These are phyloP conservation scores for Alternaria atra DNA, from an alignment of 2,329 filamentous ascomycete genomes.

Conservation along the genomic window DNA sequence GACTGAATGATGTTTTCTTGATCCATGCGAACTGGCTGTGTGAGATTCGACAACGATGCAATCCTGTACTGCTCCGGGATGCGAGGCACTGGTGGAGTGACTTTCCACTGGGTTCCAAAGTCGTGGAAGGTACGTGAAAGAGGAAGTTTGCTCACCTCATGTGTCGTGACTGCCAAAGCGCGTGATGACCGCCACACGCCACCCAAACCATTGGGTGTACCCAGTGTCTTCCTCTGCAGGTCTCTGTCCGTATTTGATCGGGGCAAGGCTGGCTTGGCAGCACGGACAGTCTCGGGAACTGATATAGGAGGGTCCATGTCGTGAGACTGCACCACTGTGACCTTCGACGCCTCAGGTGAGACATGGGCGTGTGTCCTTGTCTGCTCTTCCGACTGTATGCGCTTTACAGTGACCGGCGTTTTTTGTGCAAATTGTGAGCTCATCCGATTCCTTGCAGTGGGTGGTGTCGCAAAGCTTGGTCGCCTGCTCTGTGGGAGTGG, in stretches of 20 bases:
- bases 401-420: slow-evolving; percentile 33
- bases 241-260: slow-evolving; percentile 27
- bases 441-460: slow-evolving; percentile 25
- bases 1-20: not conserved
- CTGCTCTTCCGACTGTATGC: slow-evolving; percentile 18
- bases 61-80: slow-evolving; percentile 35
- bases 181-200: slow-evolving; percentile 34
- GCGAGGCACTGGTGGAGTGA: slow-evolving; percentile 34
- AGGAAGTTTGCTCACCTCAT: slow-evolving; percentile 48
- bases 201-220: slow-evolving; percentile 30
- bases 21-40: slow-evolving; percentile 2
- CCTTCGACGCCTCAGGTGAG: not conserved
- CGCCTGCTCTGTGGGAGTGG: slow-evolving; percentile 27
- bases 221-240: slow-evolving; percentile 28
- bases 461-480: slow-evolving; percentile 23
- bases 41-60: slow-evolving; percentile 26
- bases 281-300: not conserved
- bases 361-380: not conserved
- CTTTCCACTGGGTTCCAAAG: slow-evolving; percentile 25
- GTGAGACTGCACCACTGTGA: slow-evolving; percentile 21
- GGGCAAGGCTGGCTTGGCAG: slow-evolving; percentile 16
- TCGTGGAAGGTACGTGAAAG: slow-evolving; percentile 41
- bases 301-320: slow-evolving; percentile 28
- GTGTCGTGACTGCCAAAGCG: slow-evolving; percentile 28
- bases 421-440: slow-evolving; percentile 26